Conservation (phyloP, 2,329 filamentous ascomycete genomes). For the Hypocreales sp. region DNA sequence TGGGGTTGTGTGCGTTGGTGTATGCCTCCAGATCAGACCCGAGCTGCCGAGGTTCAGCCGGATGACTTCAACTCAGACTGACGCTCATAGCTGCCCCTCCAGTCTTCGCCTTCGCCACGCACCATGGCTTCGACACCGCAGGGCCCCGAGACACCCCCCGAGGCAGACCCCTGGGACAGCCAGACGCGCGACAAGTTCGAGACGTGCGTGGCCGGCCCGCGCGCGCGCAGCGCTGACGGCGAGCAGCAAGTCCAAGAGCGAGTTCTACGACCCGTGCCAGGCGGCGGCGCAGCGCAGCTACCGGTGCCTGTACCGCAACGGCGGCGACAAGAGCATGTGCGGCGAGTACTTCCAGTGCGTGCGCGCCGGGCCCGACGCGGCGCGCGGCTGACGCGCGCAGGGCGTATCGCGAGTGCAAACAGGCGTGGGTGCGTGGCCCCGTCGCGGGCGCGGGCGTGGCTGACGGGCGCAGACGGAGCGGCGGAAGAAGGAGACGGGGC, state of each 20-base stretch:
- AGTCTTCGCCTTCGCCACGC: too few relatives aligned
- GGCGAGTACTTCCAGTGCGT: slow-evolving; percentile 87
- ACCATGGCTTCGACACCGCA: slow-evolving; percentile 3
- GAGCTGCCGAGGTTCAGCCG: slow-evolving; percentile 8
- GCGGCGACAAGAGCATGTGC: slow-evolving; percentile 78
- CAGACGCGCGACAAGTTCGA: slow-evolving; percentile 49
- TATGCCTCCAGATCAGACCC: too few relatives aligned
- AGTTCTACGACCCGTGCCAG: slow-evolving; percentile 92
- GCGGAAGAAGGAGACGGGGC: slow-evolving; percentile 7
- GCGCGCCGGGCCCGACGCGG: background rate
- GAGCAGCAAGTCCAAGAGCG: slow-evolving; percentile 66
- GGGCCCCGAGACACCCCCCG: slow-evolving; percentile 7
- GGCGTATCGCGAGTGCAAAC: slow-evolving; percentile 89
- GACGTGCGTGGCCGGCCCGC: slow-evolving; percentile 28
- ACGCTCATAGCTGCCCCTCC: too few relatives aligned
- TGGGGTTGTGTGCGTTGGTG: too few relatives aligned
- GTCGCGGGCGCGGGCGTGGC: too few relatives aligned
- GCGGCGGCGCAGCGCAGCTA: slow-evolving; percentile 78
- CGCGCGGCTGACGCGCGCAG: slow-evolving; percentile 25
- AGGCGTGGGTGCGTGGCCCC: slow-evolving; percentile 69
- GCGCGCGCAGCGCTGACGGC: background rate
- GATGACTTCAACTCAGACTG: slow-evolving; percentile 6
- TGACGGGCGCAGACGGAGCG: slow-evolving; percentile 5
- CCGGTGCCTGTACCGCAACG: slow-evolving; percentile 77
- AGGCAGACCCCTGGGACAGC: slow-evolving; percentile 34